Conservation (phyloP, 2,329 filamentous ascomycete species). For the Epichloe elymi region DNA sequence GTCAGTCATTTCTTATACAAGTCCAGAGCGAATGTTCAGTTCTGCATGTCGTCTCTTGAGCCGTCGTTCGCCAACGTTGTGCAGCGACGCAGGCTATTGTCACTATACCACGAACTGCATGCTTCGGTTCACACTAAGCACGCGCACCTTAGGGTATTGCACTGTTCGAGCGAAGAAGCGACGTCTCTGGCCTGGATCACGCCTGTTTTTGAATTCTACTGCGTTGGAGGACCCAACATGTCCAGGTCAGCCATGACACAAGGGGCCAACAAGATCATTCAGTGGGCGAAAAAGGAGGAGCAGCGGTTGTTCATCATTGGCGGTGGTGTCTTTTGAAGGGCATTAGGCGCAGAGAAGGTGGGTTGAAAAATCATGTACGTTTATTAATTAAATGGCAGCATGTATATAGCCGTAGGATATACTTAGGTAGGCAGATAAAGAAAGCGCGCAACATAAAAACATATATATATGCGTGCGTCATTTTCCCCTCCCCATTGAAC, state of each 20-base stretch:
- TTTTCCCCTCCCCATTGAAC: not conserved
- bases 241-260: slow-evolving; percentile 58
- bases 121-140: slow-evolving; percentile 73
- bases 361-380: not conserved
- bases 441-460: not conserved
- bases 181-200: slow-evolving; percentile 85
- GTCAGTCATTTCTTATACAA: slow-evolving; percentile 94
- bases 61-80: slow-evolving; percentile 50
- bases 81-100: slow-evolving; percentile 60
- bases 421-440: not conserved
- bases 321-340: slow-evolving; percentile 62
- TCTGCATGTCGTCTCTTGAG: slow-evolving; percentile 73
- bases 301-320: slow-evolving; percentile 94
- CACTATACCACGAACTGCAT: slow-evolving; percentile 75
- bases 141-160: slow-evolving; percentile 74
- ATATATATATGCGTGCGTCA: not conserved
- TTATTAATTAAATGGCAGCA: not conserved
- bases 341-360: not conserved
- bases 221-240: slow-evolving; percentile 68
- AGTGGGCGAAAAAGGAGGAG: slow-evolving; percentile 86
- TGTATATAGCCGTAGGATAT: not conserved
- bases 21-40: slow-evolving; percentile 87
- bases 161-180: slow-evolving; percentile 60
- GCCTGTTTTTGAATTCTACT: slow-evolving; percentile 85
- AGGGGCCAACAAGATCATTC: slow-evolving; percentile 76